Base-by-base conservation (phyloP, 257 asterid genomes). In the Linderniella brevidens region DNA sequence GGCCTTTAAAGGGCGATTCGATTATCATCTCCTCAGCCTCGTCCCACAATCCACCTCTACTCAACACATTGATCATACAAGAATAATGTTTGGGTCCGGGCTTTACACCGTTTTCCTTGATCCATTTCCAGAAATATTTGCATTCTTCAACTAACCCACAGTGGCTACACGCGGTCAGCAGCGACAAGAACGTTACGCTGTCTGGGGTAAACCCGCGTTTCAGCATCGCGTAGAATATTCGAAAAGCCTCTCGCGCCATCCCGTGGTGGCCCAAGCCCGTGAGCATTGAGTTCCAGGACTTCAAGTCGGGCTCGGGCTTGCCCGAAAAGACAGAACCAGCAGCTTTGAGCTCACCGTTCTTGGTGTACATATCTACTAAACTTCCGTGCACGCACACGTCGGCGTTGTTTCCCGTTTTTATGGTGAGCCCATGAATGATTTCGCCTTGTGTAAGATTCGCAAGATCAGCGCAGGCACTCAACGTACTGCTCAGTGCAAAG, bases 251-350 rank as follows among this genome's bases (percentile, higher is more conserved):
- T 10, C 65, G 48, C 6, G 86, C 73, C 67, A 70, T 65, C 39
- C 97, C 95, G 37, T 80, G 86, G 57, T 80, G 71, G 46, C 86
- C 58, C 46, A 69, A 83, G 54, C 92, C 97, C 13, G 79, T 76
- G 16, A 83, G 77, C 76, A 83, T 61, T 0, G 95, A 66, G 72
- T 87, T 87, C 93, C 88, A 87, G 71, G 88, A 87, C 77, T 47
- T 70, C 16, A 83, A 52, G 58, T 87, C 93, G 18, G 65, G 62
- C 12, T 36, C 35, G 1, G 19, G 50, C 35, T 61, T 46, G 17
- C 54, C 40, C 13, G 76, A 73, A 60, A 87, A 72, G 50, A 52
- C 47, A 52, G 25, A 32, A 16, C 61, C 54, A 19, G 95, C 86
- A 11, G 88, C 62, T 42, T 49, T 17, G 56, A 87, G 78, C 56